These are phyloP conservation scores for Cyclotella atomus DNA, from an alignment of 108 stramenopile species.

Conservation along the genomic window DNA sequence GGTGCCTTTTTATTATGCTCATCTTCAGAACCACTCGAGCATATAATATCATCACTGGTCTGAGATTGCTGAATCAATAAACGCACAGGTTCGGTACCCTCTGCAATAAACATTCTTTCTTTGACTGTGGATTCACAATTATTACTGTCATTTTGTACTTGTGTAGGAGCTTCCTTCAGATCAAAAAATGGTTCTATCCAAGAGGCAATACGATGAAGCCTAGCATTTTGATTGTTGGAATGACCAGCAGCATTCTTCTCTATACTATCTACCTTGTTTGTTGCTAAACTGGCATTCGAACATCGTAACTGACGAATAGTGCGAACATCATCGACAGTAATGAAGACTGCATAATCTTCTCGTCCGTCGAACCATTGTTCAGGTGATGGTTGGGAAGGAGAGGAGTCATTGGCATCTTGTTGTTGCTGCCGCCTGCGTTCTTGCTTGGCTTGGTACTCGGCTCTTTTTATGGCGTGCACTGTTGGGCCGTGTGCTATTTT, in stretches of 20 bases:
- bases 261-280: not conserved
- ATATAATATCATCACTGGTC: too few species aligned
- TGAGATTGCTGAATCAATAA: slow-evolving; percentile 73
- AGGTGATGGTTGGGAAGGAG: not conserved
- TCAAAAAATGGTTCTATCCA: slow-evolving; percentile 55
- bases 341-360: slow-evolving; percentile 36
- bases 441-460: slow-evolving; percentile 55
- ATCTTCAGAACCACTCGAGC: too few species aligned
- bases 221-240: not conserved
- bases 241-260: not conserved
- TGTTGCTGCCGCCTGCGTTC: slow-evolving; percentile 23
- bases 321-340: slow-evolving; percentile 41
- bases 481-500: slow-evolving; percentile 44
- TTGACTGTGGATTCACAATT: not conserved
- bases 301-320: slow-evolving; percentile 13
- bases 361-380: slow-evolving; percentile 20
- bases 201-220: slow-evolving; percentile 36
- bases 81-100: slow-evolving; percentile 78
- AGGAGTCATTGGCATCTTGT: not conserved
- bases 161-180: slow-evolving; percentile 35
- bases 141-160: not conserved
- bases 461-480: slow-evolving; percentile 46
- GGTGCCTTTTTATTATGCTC: slow-evolving; percentile 9
- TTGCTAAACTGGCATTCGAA: not conserved
- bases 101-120: slow-evolving; percentile 64